A percentile compares a stretch with the other conserved stretches of the same genome.
These are phyloP conservation scores for Phyllosticta capitalensis DNA, from an alignment of 2,329 filamentous ascomycete species.

Conservation along the genomic window DNA sequence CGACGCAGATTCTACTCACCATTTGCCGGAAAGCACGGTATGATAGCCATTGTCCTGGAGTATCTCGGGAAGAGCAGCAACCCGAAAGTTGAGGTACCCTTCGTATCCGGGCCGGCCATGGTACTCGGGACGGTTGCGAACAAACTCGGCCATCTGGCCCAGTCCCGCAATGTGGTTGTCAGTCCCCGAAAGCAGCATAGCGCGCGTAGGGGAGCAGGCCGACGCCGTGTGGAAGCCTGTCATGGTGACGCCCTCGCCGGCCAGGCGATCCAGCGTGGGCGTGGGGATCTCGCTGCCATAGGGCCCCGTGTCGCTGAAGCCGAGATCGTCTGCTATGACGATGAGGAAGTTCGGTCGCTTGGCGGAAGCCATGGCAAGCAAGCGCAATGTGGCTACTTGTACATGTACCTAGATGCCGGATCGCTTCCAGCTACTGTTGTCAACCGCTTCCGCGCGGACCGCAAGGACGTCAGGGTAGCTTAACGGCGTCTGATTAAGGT, in stretches of 20 bases:
- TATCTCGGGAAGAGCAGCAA: conserved; percentile 9
- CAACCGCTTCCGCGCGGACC: neutral
- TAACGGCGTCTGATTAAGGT: neutral
- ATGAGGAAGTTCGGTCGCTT: conserved; percentile 18
- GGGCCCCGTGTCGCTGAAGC: conserved; percentile 11
- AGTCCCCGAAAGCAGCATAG: conserved; percentile 10
- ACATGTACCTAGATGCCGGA: neutral
- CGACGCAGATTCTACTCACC: neutral
- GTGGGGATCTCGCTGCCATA: conserved; percentile 13
- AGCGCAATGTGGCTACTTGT: neutral
- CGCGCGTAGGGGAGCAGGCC: conserved; percentile 13
- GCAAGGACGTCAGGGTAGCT: neutral
- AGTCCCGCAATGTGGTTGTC: conserved; percentile 12
- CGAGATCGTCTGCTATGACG: conserved; percentile 19
- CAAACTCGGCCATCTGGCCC: conserved; percentile 9
- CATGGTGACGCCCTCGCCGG: conserved; percentile 6
- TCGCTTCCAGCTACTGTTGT: neutral
- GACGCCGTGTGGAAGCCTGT: conserved; percentile 11
- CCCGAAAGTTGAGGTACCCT: conserved; percentile 5
- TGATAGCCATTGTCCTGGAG: conserved; percentile 8
- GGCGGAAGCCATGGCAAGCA: neutral
- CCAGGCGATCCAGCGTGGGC: conserved; percentile 11
- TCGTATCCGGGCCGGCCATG: conserved; percentile 7
- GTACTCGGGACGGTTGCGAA: neutral
- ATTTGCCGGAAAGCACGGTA: conserved; percentile 5